Evolutionary conservation across 1,139 yeast species (phyloP).

Genomic region (Candida frijolesensis): DNA sequence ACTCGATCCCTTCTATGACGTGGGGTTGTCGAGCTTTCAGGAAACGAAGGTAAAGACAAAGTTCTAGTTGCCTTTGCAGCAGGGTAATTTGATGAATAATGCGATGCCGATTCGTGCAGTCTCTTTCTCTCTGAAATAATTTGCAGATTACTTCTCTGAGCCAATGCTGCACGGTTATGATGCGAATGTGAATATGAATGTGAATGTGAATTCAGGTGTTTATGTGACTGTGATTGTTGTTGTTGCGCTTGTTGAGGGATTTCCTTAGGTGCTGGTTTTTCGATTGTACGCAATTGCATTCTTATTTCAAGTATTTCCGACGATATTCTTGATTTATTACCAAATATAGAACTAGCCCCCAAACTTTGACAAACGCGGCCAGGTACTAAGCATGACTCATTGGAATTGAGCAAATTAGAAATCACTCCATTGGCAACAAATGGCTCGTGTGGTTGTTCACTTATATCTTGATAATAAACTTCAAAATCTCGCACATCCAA

Average conservation of each 20-base stretch:
- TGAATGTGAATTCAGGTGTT: constrained; percentile 6
- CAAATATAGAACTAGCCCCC: constrained; percentile 52
- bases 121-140: constrained; percentile 12
- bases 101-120: constrained; percentile 10
- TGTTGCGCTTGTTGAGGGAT: constrained; percentile 10
- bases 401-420: constrained; percentile 42
- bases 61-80: constrained; percentile 64
- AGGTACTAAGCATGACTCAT: constrained; percentile 46
- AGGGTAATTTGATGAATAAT: constrained; percentile 20
- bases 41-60: constrained; percentile 61
- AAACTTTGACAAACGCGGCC: constrained; percentile 75
- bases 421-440: constrained; percentile 72
- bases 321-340: constrained; percentile 42
- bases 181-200: constrained; percentile 4
- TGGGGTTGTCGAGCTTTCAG: constrained; percentile 38
- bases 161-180: neutral
- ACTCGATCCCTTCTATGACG: constrained; percentile 45
- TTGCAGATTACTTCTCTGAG: constrained; percentile 6
- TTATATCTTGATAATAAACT: constrained; percentile 69
- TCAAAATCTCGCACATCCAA: constrained; percentile 59
- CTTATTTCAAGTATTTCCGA: constrained; percentile 68
- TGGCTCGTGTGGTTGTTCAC: constrained; percentile 75
- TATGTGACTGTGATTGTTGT: constrained; percentile 12
- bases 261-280: constrained; percentile 16
- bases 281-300: constrained; percentile 55